These are phyloP conservation scores for Arthrinium phaeospermum DNA, from an alignment of 2,329 filamentous ascomycete genomes.

Conservation along the genomic window DNA sequence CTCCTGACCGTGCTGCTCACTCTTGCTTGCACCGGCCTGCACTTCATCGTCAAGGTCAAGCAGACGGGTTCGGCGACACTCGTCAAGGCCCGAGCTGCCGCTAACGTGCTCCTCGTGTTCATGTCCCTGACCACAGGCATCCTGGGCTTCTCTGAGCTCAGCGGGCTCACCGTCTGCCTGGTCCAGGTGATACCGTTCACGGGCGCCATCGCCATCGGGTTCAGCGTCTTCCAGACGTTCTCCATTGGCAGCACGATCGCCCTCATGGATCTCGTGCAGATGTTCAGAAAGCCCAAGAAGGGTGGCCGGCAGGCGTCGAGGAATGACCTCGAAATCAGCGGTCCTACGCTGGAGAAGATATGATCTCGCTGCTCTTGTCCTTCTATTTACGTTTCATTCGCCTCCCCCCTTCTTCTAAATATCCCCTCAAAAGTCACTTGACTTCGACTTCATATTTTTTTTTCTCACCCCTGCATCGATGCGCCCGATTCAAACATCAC, in stretches of 20 bases:
- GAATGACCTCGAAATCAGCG: constrained; percentile 1
- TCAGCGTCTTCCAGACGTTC: constrained; percentile 32
- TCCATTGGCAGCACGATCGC: constrained; percentile 32
- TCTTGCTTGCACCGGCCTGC: constrained; percentile 32
- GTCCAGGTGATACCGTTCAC: constrained; percentile 37
- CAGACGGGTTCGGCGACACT: constrained; percentile 20
- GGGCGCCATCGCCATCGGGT: constrained; percentile 32
- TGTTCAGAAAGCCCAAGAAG: constrained; percentile 13
- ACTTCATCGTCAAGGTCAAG: constrained; percentile 32
- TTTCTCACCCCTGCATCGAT: not conserved
- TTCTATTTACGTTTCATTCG: not conserved
- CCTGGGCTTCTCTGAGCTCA: constrained; percentile 38
- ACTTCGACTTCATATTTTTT: not conserved
- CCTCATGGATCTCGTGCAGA: constrained; percentile 27
- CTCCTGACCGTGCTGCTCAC: constrained; percentile 35
- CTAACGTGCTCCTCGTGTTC: constrained; percentile 37
- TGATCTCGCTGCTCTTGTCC: not conserved
- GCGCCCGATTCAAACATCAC: not conserved
- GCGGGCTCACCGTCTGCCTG: constrained; percentile 35
- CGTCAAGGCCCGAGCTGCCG: constrained; percentile 25
- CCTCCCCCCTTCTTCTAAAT: not conserved
- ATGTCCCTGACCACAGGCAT: constrained; percentile 31
- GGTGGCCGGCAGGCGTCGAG: not conserved
- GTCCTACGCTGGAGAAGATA: not conserved
- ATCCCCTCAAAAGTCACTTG: not conserved